Conservation (phyloP, 768 basidiomycete species). For the Russula abietina region DNA sequence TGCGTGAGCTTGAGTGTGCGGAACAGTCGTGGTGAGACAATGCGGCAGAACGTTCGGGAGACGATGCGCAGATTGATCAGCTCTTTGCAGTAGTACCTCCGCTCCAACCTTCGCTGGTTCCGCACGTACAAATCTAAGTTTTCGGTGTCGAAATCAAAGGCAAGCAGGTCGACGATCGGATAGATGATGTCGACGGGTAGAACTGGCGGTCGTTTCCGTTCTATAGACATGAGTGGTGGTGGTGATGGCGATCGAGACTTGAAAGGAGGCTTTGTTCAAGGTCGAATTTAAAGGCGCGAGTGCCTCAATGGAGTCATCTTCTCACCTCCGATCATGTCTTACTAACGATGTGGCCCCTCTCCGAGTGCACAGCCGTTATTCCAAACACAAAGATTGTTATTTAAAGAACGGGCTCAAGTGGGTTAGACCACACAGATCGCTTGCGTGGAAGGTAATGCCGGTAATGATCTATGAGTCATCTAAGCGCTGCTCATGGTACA, state of each 20-base stretch:
- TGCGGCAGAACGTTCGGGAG: conserved; percentile 8
- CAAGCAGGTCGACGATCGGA: conserved; percentile 6
- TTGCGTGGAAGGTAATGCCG: too few relatives aligned
- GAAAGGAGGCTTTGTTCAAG: neutral
- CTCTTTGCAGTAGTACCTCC: neutral
- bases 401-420: neutral
- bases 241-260: neutral
- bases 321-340: neutral
- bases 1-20: conserved; percentile 12
- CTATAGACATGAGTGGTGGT: neutral
- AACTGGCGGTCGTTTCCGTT: neutral
- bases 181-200: conserved; percentile 13
- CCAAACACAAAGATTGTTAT: neutral
- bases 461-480: too few relatives aligned
- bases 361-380: neutral
- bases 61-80: conserved; percentile 8
- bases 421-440: neutral
- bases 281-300: neutral
- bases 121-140: neutral
- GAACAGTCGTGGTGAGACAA: conserved; percentile 8
- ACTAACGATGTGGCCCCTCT: neutral
- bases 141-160: conserved; percentile 1
- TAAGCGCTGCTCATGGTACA: too few relatives aligned
- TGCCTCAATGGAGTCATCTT: neutral
- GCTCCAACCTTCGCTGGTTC: neutral